Conservation (phyloP, 2,329 filamentous ascomycete species). For the Colletotrichum zoysiae region DNA sequence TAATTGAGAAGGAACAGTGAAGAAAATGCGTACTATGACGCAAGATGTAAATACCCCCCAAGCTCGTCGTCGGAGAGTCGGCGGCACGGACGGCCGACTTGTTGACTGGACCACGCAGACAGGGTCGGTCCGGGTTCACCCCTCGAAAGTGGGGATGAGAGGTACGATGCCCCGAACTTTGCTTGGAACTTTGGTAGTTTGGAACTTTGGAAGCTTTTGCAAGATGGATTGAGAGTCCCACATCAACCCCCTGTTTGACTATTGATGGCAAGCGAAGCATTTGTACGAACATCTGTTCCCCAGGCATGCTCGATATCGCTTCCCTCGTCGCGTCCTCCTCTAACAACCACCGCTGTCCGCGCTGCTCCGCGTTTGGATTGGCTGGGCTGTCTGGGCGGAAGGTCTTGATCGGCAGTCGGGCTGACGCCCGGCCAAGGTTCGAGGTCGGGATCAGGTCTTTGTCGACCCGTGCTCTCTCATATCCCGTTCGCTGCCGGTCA, state of each 20-base stretch:
- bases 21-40: background rate
- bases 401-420: constrained; percentile 1
- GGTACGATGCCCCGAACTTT: background rate
- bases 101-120: background rate
- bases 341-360: background rate
- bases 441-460: background rate
- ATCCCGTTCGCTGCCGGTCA: background rate
- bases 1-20: background rate
- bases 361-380: background rate
- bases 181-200: background rate
- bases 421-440: background rate
- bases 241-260: background rate
- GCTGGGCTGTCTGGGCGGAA: background rate
- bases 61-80: constrained; percentile 5
- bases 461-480: background rate
- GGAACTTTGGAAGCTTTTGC: background rate
- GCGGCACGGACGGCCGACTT: background rate
- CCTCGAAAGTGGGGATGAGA: constrained; percentile 4
- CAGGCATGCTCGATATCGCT: background rate
- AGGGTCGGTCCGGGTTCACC: constrained; percentile 5
- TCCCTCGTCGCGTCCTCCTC: background rate
- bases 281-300: background rate
- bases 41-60: background rate
- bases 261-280: background rate
- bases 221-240: background rate